phyloP scores from a whole-genome alignment of 2,329 filamentous ascomycete species.

The Paecilomyces sp. region DNA sequence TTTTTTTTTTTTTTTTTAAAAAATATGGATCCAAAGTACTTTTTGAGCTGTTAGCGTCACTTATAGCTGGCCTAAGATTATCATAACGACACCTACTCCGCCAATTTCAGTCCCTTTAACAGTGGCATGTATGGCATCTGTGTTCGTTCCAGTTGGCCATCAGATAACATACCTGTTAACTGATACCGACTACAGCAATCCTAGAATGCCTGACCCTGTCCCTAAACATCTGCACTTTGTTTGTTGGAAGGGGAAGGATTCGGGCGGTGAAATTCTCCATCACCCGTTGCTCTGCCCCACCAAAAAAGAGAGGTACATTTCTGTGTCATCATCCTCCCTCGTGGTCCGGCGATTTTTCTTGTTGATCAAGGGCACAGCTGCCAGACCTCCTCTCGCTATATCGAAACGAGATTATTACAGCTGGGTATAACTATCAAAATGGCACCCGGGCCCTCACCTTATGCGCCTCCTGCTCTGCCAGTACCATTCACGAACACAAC shows the following conservation, averaged over 20 bases:
- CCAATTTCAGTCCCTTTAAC: too few species aligned
- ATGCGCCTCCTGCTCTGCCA: constrained; percentile 45
- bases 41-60: too few species aligned
- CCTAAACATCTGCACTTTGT: too few species aligned
- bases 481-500: constrained; percentile 57
- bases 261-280: background rate
- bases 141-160: too few species aligned
- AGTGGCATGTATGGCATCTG: too few species aligned
- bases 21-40: too few species aligned
- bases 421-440: background rate
- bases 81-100: too few species aligned
- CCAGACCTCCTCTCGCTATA: background rate
- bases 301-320: background rate
- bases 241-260: background rate
- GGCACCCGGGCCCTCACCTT: constrained; percentile 12
- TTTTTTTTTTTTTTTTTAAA: too few species aligned
- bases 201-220: too few species aligned
- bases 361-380: background rate
- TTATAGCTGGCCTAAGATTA: too few species aligned
- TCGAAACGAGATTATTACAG: background rate
- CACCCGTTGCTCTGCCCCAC: background rate
- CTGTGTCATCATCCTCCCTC: background rate
- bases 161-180: too few species aligned
- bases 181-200: too few species aligned
- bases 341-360: background rate